Conservation (phyloP, 345 rosid species). For the Sisymbrium irio region DNA sequence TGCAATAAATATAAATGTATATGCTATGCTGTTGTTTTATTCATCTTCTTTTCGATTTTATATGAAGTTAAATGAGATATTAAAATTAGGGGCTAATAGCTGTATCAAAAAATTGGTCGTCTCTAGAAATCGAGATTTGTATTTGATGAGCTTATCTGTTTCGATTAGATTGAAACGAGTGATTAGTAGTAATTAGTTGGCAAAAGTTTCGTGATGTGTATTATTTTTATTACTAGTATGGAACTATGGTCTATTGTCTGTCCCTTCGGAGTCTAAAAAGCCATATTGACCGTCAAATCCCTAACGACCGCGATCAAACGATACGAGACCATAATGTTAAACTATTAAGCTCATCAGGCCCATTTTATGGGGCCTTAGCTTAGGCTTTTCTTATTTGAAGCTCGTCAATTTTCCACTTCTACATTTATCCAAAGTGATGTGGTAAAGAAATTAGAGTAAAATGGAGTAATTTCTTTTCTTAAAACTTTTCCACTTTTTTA, state of each 20-base stretch:
- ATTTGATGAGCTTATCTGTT: constrained; percentile 1
- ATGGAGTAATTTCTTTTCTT: too few relatives aligned
- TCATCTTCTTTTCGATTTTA: background rate
- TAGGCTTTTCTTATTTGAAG: background rate
- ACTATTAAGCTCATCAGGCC: background rate
- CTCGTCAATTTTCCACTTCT: too few relatives aligned
- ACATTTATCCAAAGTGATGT: too few relatives aligned
- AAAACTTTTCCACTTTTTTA: too few relatives aligned
- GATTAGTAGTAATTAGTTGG: constrained; percentile 17
- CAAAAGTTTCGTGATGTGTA: background rate
- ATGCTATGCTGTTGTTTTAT: background rate
- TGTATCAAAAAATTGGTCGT: background rate
- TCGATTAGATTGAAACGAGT: constrained; percentile 14
- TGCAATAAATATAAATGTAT: background rate
- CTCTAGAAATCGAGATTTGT: background rate
- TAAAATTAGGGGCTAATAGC: constrained; percentile 5
- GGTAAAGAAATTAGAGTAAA: too few relatives aligned
- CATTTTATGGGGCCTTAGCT: background rate
- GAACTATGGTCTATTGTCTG: constrained; percentile 2
- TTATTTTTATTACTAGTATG: background rate
- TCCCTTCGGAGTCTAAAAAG: constrained; percentile 21
- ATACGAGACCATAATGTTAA: background rate
- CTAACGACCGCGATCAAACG: background rate
- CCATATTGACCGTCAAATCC: background rate
- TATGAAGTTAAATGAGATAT: background rate